Base-by-base conservation (phyloP, 148 eudicot genomes). In the Suaeda aralocaspica region DNA sequence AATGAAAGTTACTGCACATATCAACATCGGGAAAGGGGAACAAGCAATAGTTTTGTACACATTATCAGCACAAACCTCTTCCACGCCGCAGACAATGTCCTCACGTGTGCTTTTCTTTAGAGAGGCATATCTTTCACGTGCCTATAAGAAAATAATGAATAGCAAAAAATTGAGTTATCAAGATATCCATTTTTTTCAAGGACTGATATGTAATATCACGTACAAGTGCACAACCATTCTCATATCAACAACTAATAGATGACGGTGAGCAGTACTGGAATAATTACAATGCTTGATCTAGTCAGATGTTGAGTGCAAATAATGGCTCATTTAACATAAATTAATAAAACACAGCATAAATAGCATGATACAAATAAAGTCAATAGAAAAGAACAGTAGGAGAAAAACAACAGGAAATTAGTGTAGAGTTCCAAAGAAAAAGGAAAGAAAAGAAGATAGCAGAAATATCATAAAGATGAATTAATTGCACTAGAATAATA, bases 101-200 rank as follows among this genome's bases (percentile, higher is more conserved):
- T 90, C 95, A 39, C 92, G 85, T 29, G 98, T 77, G 74, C 87
- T 87, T 86, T 90, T 93, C 83, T 90, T 93, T 64, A 90, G 70
- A 22, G 96, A 93, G 34, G 86, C 84, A 80, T 81, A 85, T 79
- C 76, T 90, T 72, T 90, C 98, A 51, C 98, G 90, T 42, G 98
- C 95, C 98, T 93, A 86, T 28, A 72, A 67, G 74, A 69, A 31
- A 69, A 16, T 57, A 6, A 45, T 50, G 18, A 31, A 48, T 31
- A 69, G 48, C 52, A 68, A n/a, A 61, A 28, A 26, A 39, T 26
- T 1, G 68, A 26, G 45, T 48, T n/a, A 49, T 24, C n/a, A n/a
- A n/a, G 22, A 56, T 6, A 56, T 36, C 41, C 8, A 8, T 36
- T 36, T 36, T n/a, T 36, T 36, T 3, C 4, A 36, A 36, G 41